Evolutionary conservation across 1,284 basidiomycete genomes (phyloP), one percentile per base, ranked within the genome.

Genomic region (Sphaerobolus stellatus): DNA sequence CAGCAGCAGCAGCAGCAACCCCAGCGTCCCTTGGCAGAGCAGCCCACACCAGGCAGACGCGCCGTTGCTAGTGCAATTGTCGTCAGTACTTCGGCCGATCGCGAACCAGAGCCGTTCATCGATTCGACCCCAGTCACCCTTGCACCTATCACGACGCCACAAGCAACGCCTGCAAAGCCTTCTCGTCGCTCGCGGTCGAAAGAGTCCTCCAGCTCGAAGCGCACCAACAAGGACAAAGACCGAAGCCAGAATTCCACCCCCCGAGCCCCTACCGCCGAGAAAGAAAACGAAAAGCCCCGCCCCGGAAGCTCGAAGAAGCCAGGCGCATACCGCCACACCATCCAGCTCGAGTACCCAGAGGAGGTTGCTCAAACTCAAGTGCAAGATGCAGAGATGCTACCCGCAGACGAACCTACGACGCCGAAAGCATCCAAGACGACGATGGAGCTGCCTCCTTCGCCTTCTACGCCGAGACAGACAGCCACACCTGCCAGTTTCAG

Each of bases 311-410:
- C 68, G 56, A 75, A 75, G 61, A 72, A 74, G 66, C 75, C 71
- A 52, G 69, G 66, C 18, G 76, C 68, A 50, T 82, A 86, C 68
- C 73, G 88, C 14, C 92, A 96, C 71, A 96, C 94, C 2, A 92
- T 96, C 38, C 93, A 97, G 69, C 87, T 97, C 54, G 94, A 96
- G 68, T 94, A 94, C 62, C 86, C 87, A 40, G 77, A 79, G 47
- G 64, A 63, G 63, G 69, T 25, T 3, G 54, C 57, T 30, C 54
- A 54, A 22, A 31, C 53, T 18, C 46, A 45, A 41, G 36, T 36
- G n/a, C 48, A 36, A 25, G 44, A 50, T 31, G 22, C 55, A 20
- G 48, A 48, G 41, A n/a, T n/a, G n/a, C n/a, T n/a, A n/a, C n/a
- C n/a, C n/a, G n/a, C n/a, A n/a, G 57, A 52, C 27, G 50, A 56